These are phyloP conservation scores for Cordyceps tenuipes DNA, from an alignment of 2,329 filamentous ascomycete genomes.

Conservation along the genomic window DNA sequence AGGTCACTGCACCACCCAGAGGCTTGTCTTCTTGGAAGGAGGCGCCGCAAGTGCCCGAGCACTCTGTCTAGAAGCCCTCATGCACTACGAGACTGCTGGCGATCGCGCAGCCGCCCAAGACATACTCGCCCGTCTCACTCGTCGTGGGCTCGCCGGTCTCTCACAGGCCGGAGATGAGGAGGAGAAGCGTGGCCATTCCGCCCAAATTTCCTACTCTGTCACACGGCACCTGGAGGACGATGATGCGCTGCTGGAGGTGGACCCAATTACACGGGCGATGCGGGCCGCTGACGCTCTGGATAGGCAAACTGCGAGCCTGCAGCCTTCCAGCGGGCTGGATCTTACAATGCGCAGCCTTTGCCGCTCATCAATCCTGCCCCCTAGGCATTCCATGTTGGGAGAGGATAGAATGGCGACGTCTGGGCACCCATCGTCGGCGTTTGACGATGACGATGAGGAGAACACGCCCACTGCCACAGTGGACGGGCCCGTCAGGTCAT, in stretches of 20 bases:
- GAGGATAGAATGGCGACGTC: conserved; percentile 36
- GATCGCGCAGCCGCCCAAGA: conserved; percentile 40
- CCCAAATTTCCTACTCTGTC: neutral
- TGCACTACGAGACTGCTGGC: conserved; percentile 42
- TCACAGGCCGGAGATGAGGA: conserved; percentile 13
- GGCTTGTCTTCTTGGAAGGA: conserved; percentile 51
- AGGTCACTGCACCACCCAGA: conserved; percentile 27
- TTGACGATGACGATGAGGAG: neutral
- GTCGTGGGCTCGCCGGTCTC: conserved; percentile 37
- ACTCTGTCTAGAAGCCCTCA: conserved; percentile 47
- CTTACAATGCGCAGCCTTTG: conserved; percentile 31
- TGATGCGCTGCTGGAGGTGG: conserved; percentile 16
- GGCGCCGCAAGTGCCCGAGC: conserved; percentile 47
- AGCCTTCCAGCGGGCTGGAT: conserved; percentile 41
- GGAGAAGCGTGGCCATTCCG: neutral
- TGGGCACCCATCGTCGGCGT: conserved; percentile 22
- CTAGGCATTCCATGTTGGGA: conserved; percentile 20
- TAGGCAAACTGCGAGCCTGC: conserved; percentile 45
- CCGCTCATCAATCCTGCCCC: conserved; percentile 42
- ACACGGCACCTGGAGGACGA: neutral
- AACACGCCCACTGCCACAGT: neutral
- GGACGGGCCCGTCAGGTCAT: neutral
- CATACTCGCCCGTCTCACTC: conserved; percentile 43
- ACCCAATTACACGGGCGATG: conserved; percentile 48
- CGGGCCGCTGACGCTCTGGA: conserved; percentile 51